phyloP scores from a whole-genome alignment of 768 basidiomycete genomes.

The Exidia glandulosa region DNA sequence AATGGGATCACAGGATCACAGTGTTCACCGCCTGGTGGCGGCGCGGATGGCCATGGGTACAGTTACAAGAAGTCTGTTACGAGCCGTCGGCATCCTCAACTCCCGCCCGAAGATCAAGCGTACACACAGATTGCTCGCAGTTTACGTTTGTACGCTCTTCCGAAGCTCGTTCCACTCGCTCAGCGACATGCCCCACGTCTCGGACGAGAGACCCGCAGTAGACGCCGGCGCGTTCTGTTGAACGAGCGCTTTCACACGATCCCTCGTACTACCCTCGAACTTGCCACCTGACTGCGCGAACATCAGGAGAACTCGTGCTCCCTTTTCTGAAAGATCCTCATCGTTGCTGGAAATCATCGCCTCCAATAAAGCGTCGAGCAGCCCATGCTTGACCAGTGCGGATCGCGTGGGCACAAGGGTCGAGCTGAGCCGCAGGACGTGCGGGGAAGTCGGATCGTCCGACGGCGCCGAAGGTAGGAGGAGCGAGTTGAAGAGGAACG shows the following conservation, averaged over 20 bases:
- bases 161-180: background rate
- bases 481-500: conserved; percentile 66
- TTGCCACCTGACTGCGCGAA: background rate
- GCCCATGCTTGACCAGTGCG: background rate
- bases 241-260: background rate
- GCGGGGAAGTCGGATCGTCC: background rate
- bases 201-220: too few species aligned
- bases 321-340: conserved; percentile 1
- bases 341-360: background rate
- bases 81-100: too few species aligned
- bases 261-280: background rate
- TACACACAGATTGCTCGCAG: too few species aligned
- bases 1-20: too few species aligned
- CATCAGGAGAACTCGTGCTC: conserved; percentile 1
- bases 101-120: too few species aligned
- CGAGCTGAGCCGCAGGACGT: background rate
- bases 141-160: too few species aligned
- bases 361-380: background rate
- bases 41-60: too few species aligned
- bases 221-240: background rate
- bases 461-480: conserved; percentile 36
- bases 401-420: background rate
- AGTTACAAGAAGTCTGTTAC: too few species aligned
- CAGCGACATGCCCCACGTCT: background rate
- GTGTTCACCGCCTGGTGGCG: too few species aligned